phyloP scores from a whole-genome alignment of 2,329 filamentous ascomycete species.

The Dactylellina drechsleri region DNA sequence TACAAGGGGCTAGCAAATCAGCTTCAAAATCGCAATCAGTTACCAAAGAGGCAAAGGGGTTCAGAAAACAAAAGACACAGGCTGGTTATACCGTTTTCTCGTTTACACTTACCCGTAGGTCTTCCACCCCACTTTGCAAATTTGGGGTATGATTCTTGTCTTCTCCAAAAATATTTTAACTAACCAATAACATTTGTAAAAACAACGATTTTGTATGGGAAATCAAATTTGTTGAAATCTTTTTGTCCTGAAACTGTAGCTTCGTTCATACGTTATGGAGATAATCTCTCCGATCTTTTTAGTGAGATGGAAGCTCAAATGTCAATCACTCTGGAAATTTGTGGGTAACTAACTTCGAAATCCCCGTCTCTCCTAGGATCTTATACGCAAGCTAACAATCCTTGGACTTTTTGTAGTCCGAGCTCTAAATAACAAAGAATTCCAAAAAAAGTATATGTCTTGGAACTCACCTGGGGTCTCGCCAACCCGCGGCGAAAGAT shows the following conservation, averaged over 20 bases:
- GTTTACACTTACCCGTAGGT: conserved; percentile 43
- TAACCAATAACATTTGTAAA: too few relatives aligned
- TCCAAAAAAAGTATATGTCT: conserved; percentile 35
- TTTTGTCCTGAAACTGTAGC: too few relatives aligned
- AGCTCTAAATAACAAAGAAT: conserved; percentile 24
- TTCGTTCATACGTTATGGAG: conserved; percentile 43
- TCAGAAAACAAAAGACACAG: conserved; percentile 18
- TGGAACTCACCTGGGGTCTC: too few relatives aligned
- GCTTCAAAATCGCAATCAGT: conserved; percentile 2
- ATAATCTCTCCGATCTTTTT: conserved; percentile 38
- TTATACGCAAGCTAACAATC: not conserved
- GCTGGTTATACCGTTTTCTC: conserved; percentile 41
- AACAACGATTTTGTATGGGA: too few relatives aligned
- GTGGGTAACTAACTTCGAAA: conserved; percentile 7
- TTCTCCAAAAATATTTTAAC: too few relatives aligned
- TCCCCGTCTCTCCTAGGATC: too few relatives aligned
- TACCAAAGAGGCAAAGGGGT: conserved; percentile 26
- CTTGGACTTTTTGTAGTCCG: conserved; percentile 26
- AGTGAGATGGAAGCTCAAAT: conserved; percentile 41
- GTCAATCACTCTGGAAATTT: conserved; percentile 25
- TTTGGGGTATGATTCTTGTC: too few relatives aligned
- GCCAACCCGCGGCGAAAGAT: too few relatives aligned
- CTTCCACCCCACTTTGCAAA: not conserved
- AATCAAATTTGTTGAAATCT: too few relatives aligned
- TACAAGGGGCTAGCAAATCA: conserved; percentile 17